Evolutionary conservation across 441 rosid genomes (phyloP), one percentile per base, ranked within the genome.

Genomic region (Sinapis alba): DNA sequence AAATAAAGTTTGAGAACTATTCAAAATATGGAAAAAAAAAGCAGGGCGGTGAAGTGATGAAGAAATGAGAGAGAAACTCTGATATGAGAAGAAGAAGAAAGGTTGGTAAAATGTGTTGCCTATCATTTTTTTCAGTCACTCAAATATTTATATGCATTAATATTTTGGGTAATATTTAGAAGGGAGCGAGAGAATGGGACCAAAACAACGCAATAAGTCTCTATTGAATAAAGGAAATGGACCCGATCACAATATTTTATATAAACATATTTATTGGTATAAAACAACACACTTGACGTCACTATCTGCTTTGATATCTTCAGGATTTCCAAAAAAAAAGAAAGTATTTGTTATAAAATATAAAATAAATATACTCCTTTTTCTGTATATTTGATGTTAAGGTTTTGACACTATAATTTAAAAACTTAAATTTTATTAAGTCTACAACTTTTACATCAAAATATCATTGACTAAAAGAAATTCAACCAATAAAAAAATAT

Each of bases 71-170:
- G 65, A 71, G 56, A 66, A n/a, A 26, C 6, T 58, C 65, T 58
- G 32, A 77, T 32, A 65, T 23, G 24, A 71, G 36, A 50, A 65
- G 59, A 64, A 62, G 77, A 51, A 34, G 65, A 41, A 73, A 68
- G 15, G 68, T 23, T 56, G 34, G 53, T 59, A 11, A 47, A 20
- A 64, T 16, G 16, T 9, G 5, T 56, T 67, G 69, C 63, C 12
- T 68, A 72, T 62, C 70, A 53, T 13, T 27, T 63, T 68, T 77
- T 59, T 72, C 61, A 73, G 74, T 73, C 66, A 62, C 81, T 62
- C 74, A 66, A 68, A 78, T 78, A 78, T 73, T 78, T 72, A 78
- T 78, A 78, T 19, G 74, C 77, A 78, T 73, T 62, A 68, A 74
- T 73, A 68, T 54, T 65, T 47, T 50, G 72, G 68, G 72, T 47